A percentile compares a stretch with the other conserved stretches of the same genome.
Evolutionary conservation across 352 stramenopile genomes (phyloP).

Genomic region (Pythium folliculosum): DNA sequence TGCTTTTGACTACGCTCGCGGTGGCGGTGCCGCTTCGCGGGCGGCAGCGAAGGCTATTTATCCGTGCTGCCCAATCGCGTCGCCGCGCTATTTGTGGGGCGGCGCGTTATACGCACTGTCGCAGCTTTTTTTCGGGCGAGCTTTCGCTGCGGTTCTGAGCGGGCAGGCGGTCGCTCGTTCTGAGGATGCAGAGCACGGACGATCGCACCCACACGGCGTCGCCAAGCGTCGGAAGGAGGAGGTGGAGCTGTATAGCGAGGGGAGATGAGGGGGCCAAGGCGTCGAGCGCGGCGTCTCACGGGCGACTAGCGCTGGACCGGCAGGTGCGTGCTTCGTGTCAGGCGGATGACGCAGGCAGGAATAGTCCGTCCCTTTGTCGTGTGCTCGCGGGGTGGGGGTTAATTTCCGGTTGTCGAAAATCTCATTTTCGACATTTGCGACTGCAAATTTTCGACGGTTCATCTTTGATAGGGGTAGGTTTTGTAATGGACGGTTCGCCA

Average conservation of each 20-base stretch:
- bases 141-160: neutral
- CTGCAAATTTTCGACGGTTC: conserved; percentile 9
- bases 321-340: no score
- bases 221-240: no score
- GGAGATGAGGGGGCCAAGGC: no score
- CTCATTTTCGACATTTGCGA: conserved; percentile 5
- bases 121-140: neutral
- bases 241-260: no score
- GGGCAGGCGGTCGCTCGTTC: neutral
- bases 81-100: neutral
- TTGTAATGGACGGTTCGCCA: neutral
- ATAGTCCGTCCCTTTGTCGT: neutral
- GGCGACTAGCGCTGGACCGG: no score
- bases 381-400: neutral
- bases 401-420: neutral
- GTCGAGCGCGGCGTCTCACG: no score
- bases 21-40: neutral
- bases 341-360: conserved; percentile 7
- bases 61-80: neutral
- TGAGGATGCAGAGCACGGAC: neutral
- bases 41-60: no score
- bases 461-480: neutral
- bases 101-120: neutral
- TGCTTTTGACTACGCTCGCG: no score
- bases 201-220: no score